These are phyloP conservation scores for Pyropia yezoensis DNA, from an alignment of 23 red algal genomes.

Conservation along the genomic window DNA sequence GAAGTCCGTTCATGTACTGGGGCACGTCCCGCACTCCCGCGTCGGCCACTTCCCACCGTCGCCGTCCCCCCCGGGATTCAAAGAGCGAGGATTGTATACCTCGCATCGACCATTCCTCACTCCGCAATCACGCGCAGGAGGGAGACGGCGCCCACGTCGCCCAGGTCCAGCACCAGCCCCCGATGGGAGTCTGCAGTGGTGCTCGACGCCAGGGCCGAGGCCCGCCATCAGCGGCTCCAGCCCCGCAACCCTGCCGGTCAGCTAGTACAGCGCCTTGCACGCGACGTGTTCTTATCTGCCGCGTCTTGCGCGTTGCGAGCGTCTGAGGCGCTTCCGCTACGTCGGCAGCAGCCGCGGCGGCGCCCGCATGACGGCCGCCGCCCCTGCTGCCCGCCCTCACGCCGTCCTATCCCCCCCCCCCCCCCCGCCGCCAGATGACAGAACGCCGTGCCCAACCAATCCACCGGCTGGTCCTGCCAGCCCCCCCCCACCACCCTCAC, in stretches of 20 bases:
- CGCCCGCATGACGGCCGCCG: constrained; percentile 2
- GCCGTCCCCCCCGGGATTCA: constrained; percentile 49
- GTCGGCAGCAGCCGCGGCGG: neutral
- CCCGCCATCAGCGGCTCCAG: constrained; percentile 50
- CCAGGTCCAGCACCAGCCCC: constrained; percentile 85
- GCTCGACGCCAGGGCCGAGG: constrained; percentile 72
- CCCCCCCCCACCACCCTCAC: constrained; percentile 46
- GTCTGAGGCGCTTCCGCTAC: neutral
- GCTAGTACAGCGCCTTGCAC: constrained; percentile 66
- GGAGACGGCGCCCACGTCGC: constrained; percentile 65
- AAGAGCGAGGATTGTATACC: constrained; percentile 86
- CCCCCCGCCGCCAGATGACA: constrained; percentile 11
- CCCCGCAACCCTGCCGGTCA: constrained; percentile 31
- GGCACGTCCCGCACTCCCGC: constrained; percentile 43
- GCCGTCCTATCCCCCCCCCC: no score
- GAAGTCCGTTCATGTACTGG: constrained; percentile 52
- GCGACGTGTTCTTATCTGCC: constrained; percentile 76
- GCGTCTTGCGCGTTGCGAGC: constrained; percentile 6
- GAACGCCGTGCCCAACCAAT: constrained; percentile 79
- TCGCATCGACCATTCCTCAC: constrained; percentile 94
- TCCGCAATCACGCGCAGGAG: constrained; percentile 63
- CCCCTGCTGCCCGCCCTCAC: constrained; percentile 4
- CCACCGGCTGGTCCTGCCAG: constrained; percentile 65
- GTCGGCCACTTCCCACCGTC: constrained; percentile 20
- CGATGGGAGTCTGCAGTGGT: constrained; percentile 96